Conservation (phyloP, 2,329 filamentous ascomycete species). For the Penicillium olsonii region DNA sequence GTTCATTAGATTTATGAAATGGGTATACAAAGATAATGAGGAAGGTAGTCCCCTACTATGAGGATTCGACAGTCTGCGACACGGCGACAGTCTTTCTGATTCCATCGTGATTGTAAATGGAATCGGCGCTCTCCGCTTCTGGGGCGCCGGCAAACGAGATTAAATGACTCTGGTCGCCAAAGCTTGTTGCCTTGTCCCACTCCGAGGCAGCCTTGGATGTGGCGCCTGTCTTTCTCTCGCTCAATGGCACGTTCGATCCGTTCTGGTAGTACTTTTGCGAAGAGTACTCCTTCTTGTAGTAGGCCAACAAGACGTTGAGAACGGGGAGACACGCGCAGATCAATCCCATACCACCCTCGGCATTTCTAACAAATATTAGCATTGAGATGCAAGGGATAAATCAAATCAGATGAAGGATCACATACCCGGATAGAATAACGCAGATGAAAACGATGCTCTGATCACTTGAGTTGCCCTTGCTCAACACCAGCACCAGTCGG, state of each 20-base stretch:
- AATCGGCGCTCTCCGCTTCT: slow-evolving; percentile 18
- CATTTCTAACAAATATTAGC: slow-evolving; percentile 30
- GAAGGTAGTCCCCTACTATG: neutral
- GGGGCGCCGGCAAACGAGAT: slow-evolving; percentile 31
- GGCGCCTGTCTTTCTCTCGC: slow-evolving; percentile 22
- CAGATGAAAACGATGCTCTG: slow-evolving; percentile 38
- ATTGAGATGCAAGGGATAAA: neutral
- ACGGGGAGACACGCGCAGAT: slow-evolving; percentile 42
- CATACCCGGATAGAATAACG: slow-evolving; percentile 43
- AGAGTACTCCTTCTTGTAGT: slow-evolving; percentile 29
- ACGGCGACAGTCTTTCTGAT: slow-evolving; percentile 24
- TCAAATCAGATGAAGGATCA: neutral
- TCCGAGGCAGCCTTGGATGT: slow-evolving; percentile 20
- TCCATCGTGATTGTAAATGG: slow-evolving; percentile 15
- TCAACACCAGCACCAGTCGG: slow-evolving; percentile 38
- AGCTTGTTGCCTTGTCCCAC: slow-evolving; percentile 21
- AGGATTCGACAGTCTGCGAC: slow-evolving; percentile 19
- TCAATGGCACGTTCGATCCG: slow-evolving; percentile 29
- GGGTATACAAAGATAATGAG: slow-evolving; percentile 1
- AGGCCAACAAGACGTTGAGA: slow-evolving; percentile 32
- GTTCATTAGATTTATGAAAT: slow-evolving; percentile 6
- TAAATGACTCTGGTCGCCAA: slow-evolving; percentile 35
- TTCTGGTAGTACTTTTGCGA: slow-evolving; percentile 32
- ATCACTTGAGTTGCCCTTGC: slow-evolving; percentile 32
- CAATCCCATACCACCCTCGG: slow-evolving; percentile 39